These are phyloP conservation scores for Fusarium sp. DNA, from an alignment of 2,329 filamentous ascomycete species.

Conservation along the genomic window DNA sequence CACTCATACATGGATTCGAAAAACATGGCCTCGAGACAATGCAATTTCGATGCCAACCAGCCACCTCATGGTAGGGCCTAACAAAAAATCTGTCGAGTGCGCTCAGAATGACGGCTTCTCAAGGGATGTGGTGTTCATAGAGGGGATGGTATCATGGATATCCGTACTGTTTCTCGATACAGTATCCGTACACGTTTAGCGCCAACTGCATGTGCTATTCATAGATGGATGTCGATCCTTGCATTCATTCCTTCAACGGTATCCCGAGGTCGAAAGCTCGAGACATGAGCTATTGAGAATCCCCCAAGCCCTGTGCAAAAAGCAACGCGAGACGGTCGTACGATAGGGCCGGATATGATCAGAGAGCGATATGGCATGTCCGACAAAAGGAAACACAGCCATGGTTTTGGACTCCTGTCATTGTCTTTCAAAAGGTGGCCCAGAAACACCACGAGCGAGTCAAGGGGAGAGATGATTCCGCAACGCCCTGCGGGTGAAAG, in stretches of 20 bases:
- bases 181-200: constrained; percentile 12
- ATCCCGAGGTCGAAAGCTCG: constrained; percentile 2
- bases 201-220: constrained; percentile 24
- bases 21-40: constrained; percentile 36
- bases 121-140: constrained; percentile 30
- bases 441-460: constrained; percentile 3
- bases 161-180: constrained; percentile 15
- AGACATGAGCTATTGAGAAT: constrained; percentile 1
- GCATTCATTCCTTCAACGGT: constrained; percentile 3
- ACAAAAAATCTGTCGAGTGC: constrained; percentile 10
- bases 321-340: constrained; percentile 31
- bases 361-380: constrained; percentile 16
- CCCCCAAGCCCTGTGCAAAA: constrained; percentile 19
- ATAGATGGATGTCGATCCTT: constrained; percentile 31
- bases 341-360: constrained; percentile 22
- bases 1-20: constrained; percentile 8
- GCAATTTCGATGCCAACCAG: constrained; percentile 20
- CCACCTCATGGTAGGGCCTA: constrained; percentile 36
- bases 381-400: constrained; percentile 18
- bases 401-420: constrained; percentile 9
- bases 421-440: constrained; percentile 9
- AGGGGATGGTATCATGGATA: constrained; percentile 5
- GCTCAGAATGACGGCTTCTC: constrained; percentile 3
- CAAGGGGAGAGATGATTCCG: constrained; percentile 4
- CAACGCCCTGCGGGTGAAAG: constrained; percentile 9